A percentile compares a stretch with the other conserved stretches of the same genome.
Evolutionary conservation across 768 basidiomycete species (phyloP).

Genomic region (Coprinopsis strossmayeri): DNA sequence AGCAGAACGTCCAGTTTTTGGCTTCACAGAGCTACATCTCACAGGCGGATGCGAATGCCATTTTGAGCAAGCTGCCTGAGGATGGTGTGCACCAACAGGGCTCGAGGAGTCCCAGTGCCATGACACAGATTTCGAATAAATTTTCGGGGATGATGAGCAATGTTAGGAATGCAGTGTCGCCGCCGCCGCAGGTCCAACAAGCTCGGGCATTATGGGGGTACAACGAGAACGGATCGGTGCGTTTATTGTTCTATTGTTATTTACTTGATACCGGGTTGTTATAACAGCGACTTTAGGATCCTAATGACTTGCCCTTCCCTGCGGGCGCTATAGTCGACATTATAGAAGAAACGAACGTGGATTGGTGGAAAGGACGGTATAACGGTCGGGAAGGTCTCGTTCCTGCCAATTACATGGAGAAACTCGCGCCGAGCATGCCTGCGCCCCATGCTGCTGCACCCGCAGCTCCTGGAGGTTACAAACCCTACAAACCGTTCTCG

Average conservation of each 20-base stretch:
- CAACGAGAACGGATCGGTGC: conserved; percentile 49
- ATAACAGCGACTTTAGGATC: conserved; percentile 50
- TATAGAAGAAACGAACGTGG: conserved; percentile 70
- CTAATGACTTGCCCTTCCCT: conserved; percentile 73
- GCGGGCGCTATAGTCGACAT: conserved; percentile 76
- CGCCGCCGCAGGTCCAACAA: conserved; percentile 17
- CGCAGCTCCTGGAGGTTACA: conserved; percentile 12
- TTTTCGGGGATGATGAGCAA: conserved; percentile 15
- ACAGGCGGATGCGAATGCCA: conserved; percentile 37
- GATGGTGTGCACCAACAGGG: conserved; percentile 3
- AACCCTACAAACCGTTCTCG: conserved; percentile 36
- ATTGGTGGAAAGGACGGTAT: conserved; percentile 80
- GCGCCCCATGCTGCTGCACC: conserved; percentile 16
- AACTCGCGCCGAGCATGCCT: conserved; percentile 26
- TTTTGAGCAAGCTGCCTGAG: conserved; percentile 42
- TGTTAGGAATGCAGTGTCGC: conserved; percentile 11
- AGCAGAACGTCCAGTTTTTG: conserved; percentile 52
- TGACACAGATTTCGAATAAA: conserved; percentile 16
- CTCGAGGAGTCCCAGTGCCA: conserved; percentile 7
- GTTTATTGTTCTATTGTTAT: conserved; percentile 11
- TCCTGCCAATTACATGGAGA: conserved; percentile 72
- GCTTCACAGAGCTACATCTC: conserved; percentile 49
- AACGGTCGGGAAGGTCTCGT: conserved; percentile 68
- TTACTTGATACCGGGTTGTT: background rate
- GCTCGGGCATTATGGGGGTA: conserved; percentile 64